Conservation (phyloP, 768 basidiomycete species). For the Naematelia aurantialba region DNA sequence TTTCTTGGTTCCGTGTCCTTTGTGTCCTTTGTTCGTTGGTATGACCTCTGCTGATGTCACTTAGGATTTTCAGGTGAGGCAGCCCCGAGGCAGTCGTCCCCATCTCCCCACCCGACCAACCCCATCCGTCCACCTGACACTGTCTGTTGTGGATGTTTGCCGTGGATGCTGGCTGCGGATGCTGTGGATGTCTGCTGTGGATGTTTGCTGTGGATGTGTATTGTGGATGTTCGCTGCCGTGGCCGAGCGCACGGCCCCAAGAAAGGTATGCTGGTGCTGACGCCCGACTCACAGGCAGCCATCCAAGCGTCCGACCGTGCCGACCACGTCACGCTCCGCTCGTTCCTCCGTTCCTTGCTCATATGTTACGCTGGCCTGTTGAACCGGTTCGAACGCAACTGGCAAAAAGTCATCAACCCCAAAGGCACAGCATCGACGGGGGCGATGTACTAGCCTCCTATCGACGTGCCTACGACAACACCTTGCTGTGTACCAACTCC, state of each 20-base stretch:
- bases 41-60: conserved; percentile 3
- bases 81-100: no score
- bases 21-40: neutral
- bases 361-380: conserved; percentile 30
- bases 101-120: no score
- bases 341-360: conserved; percentile 26
- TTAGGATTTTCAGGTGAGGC: conserved; percentile 16
- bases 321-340: conserved; percentile 32
- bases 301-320: conserved; percentile 23
- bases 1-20: neutral
- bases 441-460: conserved; percentile 39
- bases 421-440: conserved; percentile 24
- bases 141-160: no score
- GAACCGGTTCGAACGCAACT: conserved; percentile 37
- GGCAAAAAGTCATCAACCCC: conserved; percentile 42
- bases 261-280: no score
- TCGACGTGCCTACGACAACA: no score
- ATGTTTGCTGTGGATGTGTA: no score
- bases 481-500: neutral
- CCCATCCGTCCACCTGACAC: no score
- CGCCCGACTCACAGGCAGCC: conserved; percentile 16
- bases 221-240: no score
- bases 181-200: no score
- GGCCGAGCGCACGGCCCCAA: no score
- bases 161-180: no score